A percentile compares a stretch with the other conserved stretches of the same genome.
These are phyloP conservation scores for Cryptosporidium tyzzeri DNA, from an alignment of 169 alveolate species.

Conservation along the genomic window DNA sequence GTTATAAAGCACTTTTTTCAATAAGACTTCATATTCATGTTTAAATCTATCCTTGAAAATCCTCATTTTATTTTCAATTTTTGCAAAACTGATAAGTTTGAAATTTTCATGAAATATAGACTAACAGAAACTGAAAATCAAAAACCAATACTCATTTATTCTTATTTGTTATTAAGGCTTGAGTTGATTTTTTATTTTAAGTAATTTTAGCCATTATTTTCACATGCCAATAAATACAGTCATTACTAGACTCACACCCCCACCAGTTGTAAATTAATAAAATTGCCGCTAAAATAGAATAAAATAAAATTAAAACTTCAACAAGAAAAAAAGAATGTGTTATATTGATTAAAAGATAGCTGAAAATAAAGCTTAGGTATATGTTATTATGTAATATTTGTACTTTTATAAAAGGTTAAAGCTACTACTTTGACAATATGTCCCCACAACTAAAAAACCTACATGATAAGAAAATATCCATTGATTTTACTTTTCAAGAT, in stretches of 20 bases:
- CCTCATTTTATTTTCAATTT: background rate
- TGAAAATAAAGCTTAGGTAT: background rate
- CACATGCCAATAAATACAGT: conserved; percentile 17
- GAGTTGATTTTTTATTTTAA: background rate
- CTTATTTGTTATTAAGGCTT: background rate
- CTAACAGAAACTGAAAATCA: background rate
- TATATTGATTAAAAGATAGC: background rate
- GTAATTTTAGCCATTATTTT: background rate
- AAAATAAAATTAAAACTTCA: background rate
- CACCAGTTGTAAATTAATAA: conserved; percentile 11
- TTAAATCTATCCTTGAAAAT: background rate
- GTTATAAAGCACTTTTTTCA: background rate
- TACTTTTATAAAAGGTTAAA: background rate
- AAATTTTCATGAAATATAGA: background rate
- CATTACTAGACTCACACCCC: conserved; percentile 35
- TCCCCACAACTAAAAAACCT: background rate
- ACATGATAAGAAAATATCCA: conserved; percentile 21
- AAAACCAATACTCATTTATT: background rate
- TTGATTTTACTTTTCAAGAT: conserved; percentile 21
- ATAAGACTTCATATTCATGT: background rate
- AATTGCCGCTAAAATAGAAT: conserved; percentile 16
- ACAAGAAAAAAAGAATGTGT: background rate
- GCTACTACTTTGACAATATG: background rate
- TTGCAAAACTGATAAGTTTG: background rate
- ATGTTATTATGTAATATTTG: conserved; percentile 2